Evolutionary conservation across 2,329 filamentous ascomycete species (phyloP).

Genomic region (Aspergillus aculeatus): DNA sequence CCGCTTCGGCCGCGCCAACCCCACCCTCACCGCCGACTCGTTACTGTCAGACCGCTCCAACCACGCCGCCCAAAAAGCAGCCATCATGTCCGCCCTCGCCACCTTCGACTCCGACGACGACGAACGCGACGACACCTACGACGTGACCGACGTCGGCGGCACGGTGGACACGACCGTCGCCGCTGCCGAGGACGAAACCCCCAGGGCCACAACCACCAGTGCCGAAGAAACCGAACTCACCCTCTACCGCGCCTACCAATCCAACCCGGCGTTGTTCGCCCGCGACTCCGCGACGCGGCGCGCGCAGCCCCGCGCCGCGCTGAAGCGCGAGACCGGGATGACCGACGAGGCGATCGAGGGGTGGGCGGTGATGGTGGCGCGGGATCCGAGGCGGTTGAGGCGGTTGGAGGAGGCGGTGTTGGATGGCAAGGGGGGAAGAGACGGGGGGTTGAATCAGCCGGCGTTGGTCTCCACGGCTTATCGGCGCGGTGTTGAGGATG

Average conservation of each 20-base stretch:
- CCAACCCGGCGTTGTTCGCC: constrained; percentile 64
- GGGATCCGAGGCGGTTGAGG: constrained; percentile 67
- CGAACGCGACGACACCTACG: constrained; percentile 95
- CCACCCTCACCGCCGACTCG: constrained; percentile 66
- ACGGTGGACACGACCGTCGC: constrained; percentile 69
- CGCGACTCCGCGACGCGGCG: constrained; percentile 70
- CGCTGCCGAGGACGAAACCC: constrained; percentile 44
- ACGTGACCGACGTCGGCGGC: constrained; percentile 86
- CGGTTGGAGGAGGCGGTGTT: constrained; percentile 68
- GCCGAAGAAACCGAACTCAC: constrained; percentile 58
- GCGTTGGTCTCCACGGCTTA: constrained; percentile 67
- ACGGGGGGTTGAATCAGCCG: constrained; percentile 52
- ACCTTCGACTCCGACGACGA: constrained; percentile 93
- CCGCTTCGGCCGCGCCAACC: constrained; percentile 71
- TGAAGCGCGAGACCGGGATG: constrained; percentile 79
- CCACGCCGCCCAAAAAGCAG: constrained; percentile 71
- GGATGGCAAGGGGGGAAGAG: constrained; percentile 46
- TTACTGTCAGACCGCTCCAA: constrained; percentile 64
- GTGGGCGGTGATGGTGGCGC: constrained; percentile 81
- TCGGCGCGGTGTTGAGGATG: constrained; percentile 44
- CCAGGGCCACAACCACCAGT: constrained; percentile 29
- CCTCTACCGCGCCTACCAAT: constrained; percentile 71
- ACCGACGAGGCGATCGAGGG: constrained; percentile 92
- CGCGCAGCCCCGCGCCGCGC: constrained; percentile 57
- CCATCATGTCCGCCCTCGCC: constrained; percentile 83